Evolutionary conservation across 2,329 filamentous ascomycete genomes (phyloP), one percentile per base, ranked within the genome.

Genomic region (Epichloe gansuensis): DNA sequence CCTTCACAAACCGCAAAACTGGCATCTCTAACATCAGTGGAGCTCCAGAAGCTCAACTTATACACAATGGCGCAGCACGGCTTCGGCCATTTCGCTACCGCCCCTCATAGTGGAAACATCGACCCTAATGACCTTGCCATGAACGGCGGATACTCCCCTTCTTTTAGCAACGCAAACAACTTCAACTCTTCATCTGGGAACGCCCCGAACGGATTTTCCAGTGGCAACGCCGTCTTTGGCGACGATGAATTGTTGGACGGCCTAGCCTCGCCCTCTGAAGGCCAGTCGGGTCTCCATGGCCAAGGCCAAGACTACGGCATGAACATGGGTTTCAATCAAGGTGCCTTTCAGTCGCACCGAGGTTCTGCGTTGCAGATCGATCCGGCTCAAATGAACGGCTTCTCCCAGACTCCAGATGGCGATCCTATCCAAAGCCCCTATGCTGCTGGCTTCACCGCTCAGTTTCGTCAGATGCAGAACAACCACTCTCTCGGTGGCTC

Each of bases 361-460:
- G 74, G 71, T 49, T 64, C 72, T 53, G 69, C 73, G 36, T 67
- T 85, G 39, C 77, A 81, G 54, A 78, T 84, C 60, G 82, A 87
- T 57, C 80, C 82, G 55, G 72, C 77, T 47, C 82, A 85, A 53
- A 82, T 89, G 63, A 85, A 86, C 62, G 81, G 88, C 55, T 97
- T 86, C 68, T 95, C 91, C 21, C 88, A 87, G 65, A 95, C 90
- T 2, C 90, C 91, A 3, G 91, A 97, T 55, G 89, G 89, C 50
- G 85, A 89, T 50, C 89, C 91, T 5, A 91, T 95, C 55, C 87
- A 94, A 63, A 96, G 89, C 61, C 91, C 91, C 0, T 96, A 89
- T 62, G 78, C 87, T 42, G 80, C 85, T 59, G 82, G 78, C 63
- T 93, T 90, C 72, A 85, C 83, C 68, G 85, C 86, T 62, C 86